These are phyloP conservation scores for Tetrahymena elliotti DNA, from an alignment of 73 alveolate genomes.

Conservation along the genomic window DNA sequence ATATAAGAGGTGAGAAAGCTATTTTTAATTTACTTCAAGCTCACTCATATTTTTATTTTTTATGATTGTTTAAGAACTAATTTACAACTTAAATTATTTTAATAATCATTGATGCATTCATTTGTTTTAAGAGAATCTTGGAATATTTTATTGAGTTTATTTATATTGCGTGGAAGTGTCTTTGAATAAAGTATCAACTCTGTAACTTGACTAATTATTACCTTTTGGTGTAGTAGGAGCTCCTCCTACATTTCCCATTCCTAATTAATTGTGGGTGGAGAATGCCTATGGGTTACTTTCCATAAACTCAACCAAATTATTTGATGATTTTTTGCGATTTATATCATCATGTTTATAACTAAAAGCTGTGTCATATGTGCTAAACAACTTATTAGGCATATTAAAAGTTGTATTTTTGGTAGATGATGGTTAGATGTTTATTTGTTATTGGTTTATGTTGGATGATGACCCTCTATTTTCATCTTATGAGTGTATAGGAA, in stretches of 20 bases:
- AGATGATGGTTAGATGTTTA: neutral
- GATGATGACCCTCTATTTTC: neutral
- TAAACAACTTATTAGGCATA: neutral
- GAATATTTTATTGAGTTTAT: neutral
- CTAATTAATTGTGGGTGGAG: neutral
- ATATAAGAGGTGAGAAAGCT: too few relatives aligned
- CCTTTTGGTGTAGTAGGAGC: neutral
- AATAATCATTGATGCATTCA: neutral
- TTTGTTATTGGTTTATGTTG: neutral
- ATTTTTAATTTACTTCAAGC: too few relatives aligned
- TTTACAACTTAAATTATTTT: neutral
- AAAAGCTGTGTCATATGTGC: neutral
- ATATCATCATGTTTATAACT: neutral
- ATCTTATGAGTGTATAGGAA: neutral
- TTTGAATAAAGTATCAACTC: neutral
- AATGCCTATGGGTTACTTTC: neutral
- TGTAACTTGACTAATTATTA: neutral
- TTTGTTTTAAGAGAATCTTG: neutral
- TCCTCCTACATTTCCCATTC: neutral
- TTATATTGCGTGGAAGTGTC: neutral
- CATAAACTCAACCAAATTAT: neutral
- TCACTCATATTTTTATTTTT: too few relatives aligned
- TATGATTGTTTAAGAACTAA: neutral
- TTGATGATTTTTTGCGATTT: neutral
- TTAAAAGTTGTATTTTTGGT: neutral